Evolutionary conservation across 495 filamentous ascomycete species (phyloP).

Genomic region (Penicillium desertorum): DNA sequence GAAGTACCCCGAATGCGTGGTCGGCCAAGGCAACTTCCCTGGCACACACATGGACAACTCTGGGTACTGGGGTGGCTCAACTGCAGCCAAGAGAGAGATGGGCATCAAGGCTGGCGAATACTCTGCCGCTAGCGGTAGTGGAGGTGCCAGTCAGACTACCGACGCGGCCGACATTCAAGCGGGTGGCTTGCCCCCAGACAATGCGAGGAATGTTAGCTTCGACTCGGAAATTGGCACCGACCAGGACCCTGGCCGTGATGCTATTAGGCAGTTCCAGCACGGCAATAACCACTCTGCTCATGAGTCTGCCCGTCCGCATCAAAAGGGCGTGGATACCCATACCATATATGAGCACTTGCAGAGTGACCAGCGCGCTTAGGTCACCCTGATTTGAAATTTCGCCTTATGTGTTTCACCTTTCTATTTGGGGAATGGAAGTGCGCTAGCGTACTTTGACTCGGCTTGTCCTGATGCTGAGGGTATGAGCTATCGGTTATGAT

Average conservation of each 20-base stretch:
- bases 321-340: slow-evolving; percentile 42
- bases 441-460: slow-evolving; percentile 19
- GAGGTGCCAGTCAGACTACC: slow-evolving; percentile 33
- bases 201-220: slow-evolving; percentile 58
- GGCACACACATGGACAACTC: slow-evolving; percentile 43
- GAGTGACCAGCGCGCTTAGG: slow-evolving; percentile 44
- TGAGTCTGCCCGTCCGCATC: slow-evolving; percentile 38
- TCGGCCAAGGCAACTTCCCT: slow-evolving; percentile 51
- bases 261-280: slow-evolving; percentile 50
- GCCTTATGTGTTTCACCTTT: slow-evolving; percentile 4
- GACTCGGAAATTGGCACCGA: slow-evolving; percentile 57
- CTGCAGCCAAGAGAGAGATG: slow-evolving; percentile 39
- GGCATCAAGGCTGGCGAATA: slow-evolving; percentile 30
- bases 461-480: slow-evolving; percentile 3
- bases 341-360: slow-evolving; percentile 45
- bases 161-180: slow-evolving; percentile 34
- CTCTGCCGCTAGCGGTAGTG: slow-evolving; percentile 29
- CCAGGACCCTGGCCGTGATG: slow-evolving; percentile 61
- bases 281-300: slow-evolving; percentile 39
- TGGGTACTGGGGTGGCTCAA: slow-evolving; percentile 47
- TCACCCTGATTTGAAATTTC: not conserved
- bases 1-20: slow-evolving; percentile 50
- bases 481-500: not conserved
- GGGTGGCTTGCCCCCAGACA: slow-evolving; percentile 47
- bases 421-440: slow-evolving; percentile 16